Conservation (phyloP, 768 basidiomycete genomes). For the Gloeopeniophorella convolvens region DNA sequence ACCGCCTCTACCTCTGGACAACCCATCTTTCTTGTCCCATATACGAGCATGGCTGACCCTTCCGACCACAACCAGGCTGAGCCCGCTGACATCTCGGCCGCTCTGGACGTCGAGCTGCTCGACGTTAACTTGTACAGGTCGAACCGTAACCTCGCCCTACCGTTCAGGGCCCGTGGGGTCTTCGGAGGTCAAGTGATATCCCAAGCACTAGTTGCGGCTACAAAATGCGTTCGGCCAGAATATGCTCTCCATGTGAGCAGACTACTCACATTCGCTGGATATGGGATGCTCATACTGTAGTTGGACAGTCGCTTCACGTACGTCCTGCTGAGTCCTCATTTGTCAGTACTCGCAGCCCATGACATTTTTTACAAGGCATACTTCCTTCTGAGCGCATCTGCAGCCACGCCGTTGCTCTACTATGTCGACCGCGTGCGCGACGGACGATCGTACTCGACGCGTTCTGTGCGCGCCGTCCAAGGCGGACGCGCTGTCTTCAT, state of each 20-base stretch:
- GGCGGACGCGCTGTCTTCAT: slow-evolving; percentile 49
- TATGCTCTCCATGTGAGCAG: slow-evolving; percentile 69
- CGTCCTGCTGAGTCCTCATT: slow-evolving; percentile 23
- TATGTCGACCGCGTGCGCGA: slow-evolving; percentile 70
- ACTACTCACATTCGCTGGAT: neutral
- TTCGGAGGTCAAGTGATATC: slow-evolving; percentile 90
- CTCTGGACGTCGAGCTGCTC: slow-evolving; percentile 72
- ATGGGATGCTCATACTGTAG: neutral
- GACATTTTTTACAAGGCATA: slow-evolving; percentile 55
- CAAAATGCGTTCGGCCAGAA: slow-evolving; percentile 58
- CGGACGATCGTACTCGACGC: slow-evolving; percentile 68
- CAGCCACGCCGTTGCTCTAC: slow-evolving; percentile 69
- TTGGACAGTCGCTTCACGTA: slow-evolving; percentile 61
- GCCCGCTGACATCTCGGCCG: slow-evolving; percentile 50
- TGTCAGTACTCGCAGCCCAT: neutral
- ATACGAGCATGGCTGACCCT: slow-evolving; percentile 9
- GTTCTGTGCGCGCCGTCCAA: slow-evolving; percentile 40
- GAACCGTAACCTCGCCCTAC: slow-evolving; percentile 63
- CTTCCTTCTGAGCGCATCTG: slow-evolving; percentile 70
- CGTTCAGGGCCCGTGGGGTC: slow-evolving; percentile 57
- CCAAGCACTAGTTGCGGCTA: slow-evolving; percentile 78
- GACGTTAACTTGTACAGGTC: slow-evolving; percentile 76
- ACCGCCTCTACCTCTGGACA: no score
- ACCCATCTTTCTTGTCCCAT: neutral
- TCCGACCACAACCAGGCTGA: slow-evolving; percentile 13